Evolutionary conservation across 345 rosid species (phyloP), one percentile per base, ranked within the genome.

Genomic region (Anacardium occidentale): DNA sequence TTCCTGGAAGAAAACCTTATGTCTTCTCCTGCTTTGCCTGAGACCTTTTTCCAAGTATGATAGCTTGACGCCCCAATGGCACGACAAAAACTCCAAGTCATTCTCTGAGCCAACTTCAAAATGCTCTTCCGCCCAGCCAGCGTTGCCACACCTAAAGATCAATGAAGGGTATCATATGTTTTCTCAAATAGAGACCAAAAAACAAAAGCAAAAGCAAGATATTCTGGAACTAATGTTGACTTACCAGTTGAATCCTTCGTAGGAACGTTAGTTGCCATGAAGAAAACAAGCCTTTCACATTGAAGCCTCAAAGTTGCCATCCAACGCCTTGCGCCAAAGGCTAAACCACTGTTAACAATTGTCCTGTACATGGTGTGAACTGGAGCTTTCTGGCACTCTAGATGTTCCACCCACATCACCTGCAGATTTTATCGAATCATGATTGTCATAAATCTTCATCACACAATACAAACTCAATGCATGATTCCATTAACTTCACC

Each of bases 231-330:
- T 12, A 51, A 20, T 21, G 51, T 26, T 3, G 40, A 66, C 34
- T 68, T 71, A 95, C 99, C 98, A 21, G 82, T 86, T 64, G 99
- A 92, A 81, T 96, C 99, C 78, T 96, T 96, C 50, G 97, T 91
- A 14, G 99, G 99, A 72, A 96, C 98, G 77, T 96, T 93, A 70
- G 97, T 96, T 42, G 99, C 99, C 99, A 96, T 91, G 89, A 87
- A 93, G 88, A 96, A 96, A 20, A 93, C 98, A 8, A 88, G 90
- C 73, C 93, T 85, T 70, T 96, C 99, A 29, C 99, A 95, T 53
- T 92, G 97, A 64, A 84, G 91, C 84, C 88, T 91, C 78, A 95
- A 72, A 1, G 97, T 88, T 63, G 93, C 83, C 56, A 91, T 80
- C 99, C 99, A 92, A 76, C 86, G 99, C 74, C 89, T 84, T 29